These are phyloP conservation scores for Dendrobium catenatum DNA, from an alignment of 106 monocot species.

Conservation along the genomic window DNA sequence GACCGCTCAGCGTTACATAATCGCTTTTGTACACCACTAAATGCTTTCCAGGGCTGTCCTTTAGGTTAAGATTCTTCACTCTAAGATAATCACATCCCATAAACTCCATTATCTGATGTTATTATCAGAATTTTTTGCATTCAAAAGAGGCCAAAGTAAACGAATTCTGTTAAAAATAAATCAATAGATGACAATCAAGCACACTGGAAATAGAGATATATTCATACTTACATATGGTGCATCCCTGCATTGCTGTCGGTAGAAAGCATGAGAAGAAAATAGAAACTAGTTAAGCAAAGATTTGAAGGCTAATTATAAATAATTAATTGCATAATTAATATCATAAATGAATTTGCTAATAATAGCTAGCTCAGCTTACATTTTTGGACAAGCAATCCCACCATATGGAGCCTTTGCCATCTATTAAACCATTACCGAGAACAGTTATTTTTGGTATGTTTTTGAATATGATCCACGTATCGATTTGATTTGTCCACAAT, in stretches of 20 bases:
- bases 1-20: background rate
- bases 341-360: no score
- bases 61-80: constrained; percentile 1
- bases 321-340: no score
- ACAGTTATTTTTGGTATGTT: background rate
- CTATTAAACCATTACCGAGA: constrained; percentile 4
- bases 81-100: constrained; percentile 7
- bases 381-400: constrained; percentile 4
- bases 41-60: constrained; percentile 18
- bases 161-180: no score
- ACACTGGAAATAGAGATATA: no score
- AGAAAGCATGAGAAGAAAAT: no score
- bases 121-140: background rate
- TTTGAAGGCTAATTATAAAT: no score
- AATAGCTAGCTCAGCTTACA: background rate
- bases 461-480: constrained; percentile 15
- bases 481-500: constrained; percentile 4
- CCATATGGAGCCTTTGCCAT: constrained; percentile 17
- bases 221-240: no score
- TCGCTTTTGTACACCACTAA: constrained; percentile 8
- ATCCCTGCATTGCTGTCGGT: no score
- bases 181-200: no score
- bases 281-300: no score
- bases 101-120: constrained; percentile 10
- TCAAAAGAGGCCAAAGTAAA: no score